Conservation (phyloP, 306 rosid genomes). For the Quercus engelmannii region DNA sequence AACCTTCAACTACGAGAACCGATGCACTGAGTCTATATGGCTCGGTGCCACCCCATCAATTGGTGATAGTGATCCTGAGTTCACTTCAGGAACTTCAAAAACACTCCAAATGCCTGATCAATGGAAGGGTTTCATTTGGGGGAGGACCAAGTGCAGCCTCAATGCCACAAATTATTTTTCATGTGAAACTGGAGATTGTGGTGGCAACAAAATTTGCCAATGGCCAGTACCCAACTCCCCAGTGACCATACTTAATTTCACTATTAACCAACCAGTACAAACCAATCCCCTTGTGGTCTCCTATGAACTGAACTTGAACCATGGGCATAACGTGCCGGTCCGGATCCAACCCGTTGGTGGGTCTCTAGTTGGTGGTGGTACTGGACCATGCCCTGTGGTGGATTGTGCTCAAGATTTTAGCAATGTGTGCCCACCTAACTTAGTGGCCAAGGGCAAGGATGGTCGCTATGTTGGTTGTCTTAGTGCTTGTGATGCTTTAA, state of each 20-base stretch:
- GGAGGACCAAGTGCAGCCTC: no score
- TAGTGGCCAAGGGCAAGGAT: not conserved
- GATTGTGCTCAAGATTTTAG: constrained; percentile 13
- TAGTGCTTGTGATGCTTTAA: constrained; percentile 30
- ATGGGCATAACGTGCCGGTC: constrained; percentile 30
- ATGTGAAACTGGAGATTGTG: constrained; percentile 26
- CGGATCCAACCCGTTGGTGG: constrained; percentile 33
- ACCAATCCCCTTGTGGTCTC: constrained; percentile 10
- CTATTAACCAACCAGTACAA: not conserved
- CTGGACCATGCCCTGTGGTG: constrained; percentile 31
- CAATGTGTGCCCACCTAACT: constrained; percentile 15
- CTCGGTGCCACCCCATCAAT: no score
- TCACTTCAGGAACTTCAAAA: no score
- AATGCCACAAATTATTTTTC: constrained; percentile 6
- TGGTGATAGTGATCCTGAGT: no score
- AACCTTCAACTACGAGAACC: no score
- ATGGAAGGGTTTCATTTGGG: no score
- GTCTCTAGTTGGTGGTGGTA: constrained; percentile 14
- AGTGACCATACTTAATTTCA: constrained; percentile 26
- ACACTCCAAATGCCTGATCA: no score
- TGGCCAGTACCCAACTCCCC: constrained; percentile 14
- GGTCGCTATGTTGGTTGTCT: constrained; percentile 29
- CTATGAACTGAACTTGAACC: constrained; percentile 37
- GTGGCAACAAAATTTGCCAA: constrained; percentile 16
- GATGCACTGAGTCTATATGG: no score